Evolutionary conservation across 768 basidiomycete species (phyloP), one percentile per base, ranked within the genome.

Genomic region (Auricularia sp.): DNA sequence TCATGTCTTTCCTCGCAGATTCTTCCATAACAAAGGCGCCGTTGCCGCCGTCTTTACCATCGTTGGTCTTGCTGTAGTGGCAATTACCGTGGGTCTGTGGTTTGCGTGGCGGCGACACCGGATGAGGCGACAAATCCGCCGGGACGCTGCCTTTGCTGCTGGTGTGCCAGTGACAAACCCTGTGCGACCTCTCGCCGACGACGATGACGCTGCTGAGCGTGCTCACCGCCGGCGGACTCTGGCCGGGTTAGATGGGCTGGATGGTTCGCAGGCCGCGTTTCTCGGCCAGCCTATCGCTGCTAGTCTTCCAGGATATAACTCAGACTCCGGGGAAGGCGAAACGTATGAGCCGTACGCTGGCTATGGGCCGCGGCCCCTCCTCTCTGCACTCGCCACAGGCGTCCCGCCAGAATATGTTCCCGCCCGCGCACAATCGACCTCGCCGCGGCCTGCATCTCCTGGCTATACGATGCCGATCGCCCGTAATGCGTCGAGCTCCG

Each of bases 31-130:
- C 72, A 90, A 88, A 29, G 93, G 93, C 21, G 95, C 94, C 11
- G 94, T 98, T 3, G 89, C 89, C 1, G 96, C 91, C 56, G 90
- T 94, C 7, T 98, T 97, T 70, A 84, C 92, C 45, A 85, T 94
- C 16, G 90, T 95, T 18, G 95, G 94, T 35, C 80, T 98, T 21
- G 87, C 91, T 3, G 85, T 77, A 34, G 86, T 83, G 21, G 85
- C 81, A 59, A 91, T 85, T 63, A 70, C 85, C 45, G 77, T 90
- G 59, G 91, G 85, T 82, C 78, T 88, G 64, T 75, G 89, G 68
- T 90, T 90, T 72, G 87, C 84, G 62, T 72, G 89, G 64, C 85
- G 86, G 34, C 82, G 88, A 61, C 83, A 86, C 66, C 82, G 87
- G 54, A 80, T 85, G 35, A 83, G 80, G 51, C 80, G 76, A 39